Conservation (phyloP, 176 grass and related monocot genomes). For the Eleusine coracana region DNA sequence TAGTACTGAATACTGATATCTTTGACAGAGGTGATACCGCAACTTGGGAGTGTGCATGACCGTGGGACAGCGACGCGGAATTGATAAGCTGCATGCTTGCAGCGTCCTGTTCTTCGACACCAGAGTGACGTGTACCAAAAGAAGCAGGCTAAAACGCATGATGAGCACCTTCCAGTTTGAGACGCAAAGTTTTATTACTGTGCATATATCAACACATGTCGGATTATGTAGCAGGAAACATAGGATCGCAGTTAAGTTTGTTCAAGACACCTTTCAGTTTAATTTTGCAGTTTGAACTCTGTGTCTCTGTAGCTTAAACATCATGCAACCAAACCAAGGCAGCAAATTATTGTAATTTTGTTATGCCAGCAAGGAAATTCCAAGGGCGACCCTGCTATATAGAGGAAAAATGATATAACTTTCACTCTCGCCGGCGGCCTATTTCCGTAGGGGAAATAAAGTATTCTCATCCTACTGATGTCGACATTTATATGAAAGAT, state of each 20-base stretch:
- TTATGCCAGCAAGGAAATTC: too few species aligned
- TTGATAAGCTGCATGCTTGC: not conserved
- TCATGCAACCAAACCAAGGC: too few species aligned
- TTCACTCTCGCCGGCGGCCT: not conserved
- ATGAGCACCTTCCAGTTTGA: not conserved
- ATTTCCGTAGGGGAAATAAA: not conserved
- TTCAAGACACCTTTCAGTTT: too few species aligned
- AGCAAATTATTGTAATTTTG: too few species aligned
- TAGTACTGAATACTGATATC: too few species aligned
- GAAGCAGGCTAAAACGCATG: not conserved
- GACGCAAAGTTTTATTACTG: too few species aligned
- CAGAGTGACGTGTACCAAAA: not conserved
- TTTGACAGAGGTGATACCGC: not conserved
- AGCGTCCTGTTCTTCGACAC: not conserved
- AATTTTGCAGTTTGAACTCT: too few species aligned
- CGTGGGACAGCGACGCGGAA: not conserved
- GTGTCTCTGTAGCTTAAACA: too few species aligned
- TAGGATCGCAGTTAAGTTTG: too few species aligned
- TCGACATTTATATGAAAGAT: not conserved
- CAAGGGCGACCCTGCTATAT: too few species aligned
- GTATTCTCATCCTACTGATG: not conserved
- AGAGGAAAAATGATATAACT: too few species aligned
- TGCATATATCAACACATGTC: not conserved
- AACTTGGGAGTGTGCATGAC: not conserved
- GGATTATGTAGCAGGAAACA: too few species aligned